phyloP scores from a whole-genome alignment of 208 protist genomes.

The Leishmania lainsoni region DNA sequence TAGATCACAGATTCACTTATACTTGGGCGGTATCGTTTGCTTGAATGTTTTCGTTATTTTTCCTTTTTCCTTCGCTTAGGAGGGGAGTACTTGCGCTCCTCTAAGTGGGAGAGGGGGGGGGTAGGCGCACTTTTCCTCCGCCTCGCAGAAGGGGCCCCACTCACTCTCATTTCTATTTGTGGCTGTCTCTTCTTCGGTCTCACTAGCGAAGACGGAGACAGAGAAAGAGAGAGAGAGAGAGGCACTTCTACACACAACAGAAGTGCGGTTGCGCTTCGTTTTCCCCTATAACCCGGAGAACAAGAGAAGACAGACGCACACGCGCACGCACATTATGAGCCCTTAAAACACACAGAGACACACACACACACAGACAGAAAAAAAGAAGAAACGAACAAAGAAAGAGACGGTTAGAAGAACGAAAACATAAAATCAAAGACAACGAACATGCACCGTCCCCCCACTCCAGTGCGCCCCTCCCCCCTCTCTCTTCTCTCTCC shows the following conservation, averaged over 20 bases:
- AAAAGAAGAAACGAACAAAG: constrained; percentile 18
- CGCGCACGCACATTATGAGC: neutral
- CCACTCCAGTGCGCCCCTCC: neutral
- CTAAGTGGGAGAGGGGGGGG: neutral
- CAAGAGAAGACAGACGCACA: neutral
- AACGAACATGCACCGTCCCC: constrained; percentile 3
- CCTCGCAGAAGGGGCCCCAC: neutral
- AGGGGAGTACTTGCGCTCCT: neutral
- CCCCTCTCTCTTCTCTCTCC: too few species aligned
- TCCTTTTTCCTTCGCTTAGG: too few species aligned
- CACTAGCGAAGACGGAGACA: neutral
- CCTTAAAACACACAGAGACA: neutral
- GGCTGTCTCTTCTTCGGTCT: neutral
- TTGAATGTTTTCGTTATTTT: neutral
- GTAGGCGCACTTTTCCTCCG: neutral
- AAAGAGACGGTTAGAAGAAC: neutral
- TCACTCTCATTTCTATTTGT: neutral
- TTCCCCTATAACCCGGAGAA: neutral
- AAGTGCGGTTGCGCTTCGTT: neutral
- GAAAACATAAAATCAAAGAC: neutral
- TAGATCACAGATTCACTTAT: neutral
- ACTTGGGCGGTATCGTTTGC: neutral
- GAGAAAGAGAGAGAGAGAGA: neutral
- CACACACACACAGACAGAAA: constrained; percentile 1
- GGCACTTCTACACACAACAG: neutral